Conservation (phyloP, 257 asterid genomes). For the Fraxinus excelsior region DNA sequence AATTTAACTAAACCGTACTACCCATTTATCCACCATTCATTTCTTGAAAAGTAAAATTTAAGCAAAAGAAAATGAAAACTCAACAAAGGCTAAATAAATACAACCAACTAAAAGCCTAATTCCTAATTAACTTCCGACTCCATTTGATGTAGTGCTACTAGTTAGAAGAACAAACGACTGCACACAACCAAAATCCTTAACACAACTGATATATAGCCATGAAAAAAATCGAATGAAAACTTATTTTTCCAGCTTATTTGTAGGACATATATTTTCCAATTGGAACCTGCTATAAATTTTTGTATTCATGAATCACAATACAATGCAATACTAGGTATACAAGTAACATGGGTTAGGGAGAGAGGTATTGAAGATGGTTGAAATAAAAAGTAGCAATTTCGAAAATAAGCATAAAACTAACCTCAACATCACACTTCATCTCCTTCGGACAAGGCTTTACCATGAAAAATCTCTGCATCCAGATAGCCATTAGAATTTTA, state of each 20-base stretch:
- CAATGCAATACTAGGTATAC: not conserved
- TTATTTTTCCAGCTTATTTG: not conserved
- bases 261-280: not conserved
- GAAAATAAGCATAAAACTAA: conserved; percentile 31
- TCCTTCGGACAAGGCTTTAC: conserved; percentile 97
- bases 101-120: not conserved
- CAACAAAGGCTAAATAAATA: not conserved
- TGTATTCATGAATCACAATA: not conserved
- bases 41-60: too few relatives aligned
- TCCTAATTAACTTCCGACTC: not conserved
- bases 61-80: too few relatives aligned
- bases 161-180: not conserved
- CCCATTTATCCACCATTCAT: too few relatives aligned
- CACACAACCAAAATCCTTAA: not conserved
- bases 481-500: conserved; percentile 32
- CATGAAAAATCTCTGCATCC: conserved; percentile 89
- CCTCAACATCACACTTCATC: conserved; percentile 99
- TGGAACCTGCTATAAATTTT: not conserved
- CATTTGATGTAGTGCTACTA: not conserved
- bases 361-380: not conserved
- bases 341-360: not conserved
- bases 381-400: not conserved
- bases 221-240: not conserved
- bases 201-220: not conserved
- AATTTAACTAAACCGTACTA: too few relatives aligned